Percentiles rank a stretch among this genome's conserved stretches.
Conservation (phyloP, 306 rosid genomes). For the Quercus berberidifolia region DNA sequence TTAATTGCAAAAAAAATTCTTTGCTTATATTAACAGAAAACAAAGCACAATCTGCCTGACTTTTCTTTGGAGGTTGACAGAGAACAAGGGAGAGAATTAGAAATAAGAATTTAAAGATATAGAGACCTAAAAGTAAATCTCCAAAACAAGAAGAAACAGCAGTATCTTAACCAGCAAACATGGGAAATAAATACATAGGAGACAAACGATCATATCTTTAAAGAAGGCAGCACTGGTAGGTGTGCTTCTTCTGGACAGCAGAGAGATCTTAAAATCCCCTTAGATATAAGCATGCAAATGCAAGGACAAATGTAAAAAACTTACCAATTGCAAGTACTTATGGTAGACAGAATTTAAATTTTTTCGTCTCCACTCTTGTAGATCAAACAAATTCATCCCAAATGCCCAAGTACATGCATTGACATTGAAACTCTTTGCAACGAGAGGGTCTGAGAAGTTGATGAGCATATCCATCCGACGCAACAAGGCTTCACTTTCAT, state of each 20-base stretch:
- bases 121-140: background rate
- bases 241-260: background rate
- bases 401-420: conserved; percentile 96
- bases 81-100: too few species aligned
- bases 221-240: too few species aligned
- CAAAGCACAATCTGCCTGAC: too few species aligned
- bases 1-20: background rate
- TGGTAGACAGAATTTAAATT: conserved; percentile 64
- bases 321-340: conserved; percentile 71
- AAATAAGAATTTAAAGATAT: background rate
- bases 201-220: background rate
- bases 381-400: conserved; percentile 89
- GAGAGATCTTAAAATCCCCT: background rate
- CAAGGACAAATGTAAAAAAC: background rate
- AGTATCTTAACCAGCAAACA: background rate
- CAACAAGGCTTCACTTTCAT: conserved; percentile 48
- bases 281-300: background rate
- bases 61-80: too few species aligned
- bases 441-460: conserved; percentile 82
- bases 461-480: conserved; percentile 60
- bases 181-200: background rate
- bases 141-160: background rate
- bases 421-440: conserved; percentile 61
- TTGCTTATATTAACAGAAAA: background rate
- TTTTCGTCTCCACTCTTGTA: conserved; percentile 73